phyloP scores from a whole-genome alignment of 352 stramenopile species.

The Phytophthora vignae region DNA sequence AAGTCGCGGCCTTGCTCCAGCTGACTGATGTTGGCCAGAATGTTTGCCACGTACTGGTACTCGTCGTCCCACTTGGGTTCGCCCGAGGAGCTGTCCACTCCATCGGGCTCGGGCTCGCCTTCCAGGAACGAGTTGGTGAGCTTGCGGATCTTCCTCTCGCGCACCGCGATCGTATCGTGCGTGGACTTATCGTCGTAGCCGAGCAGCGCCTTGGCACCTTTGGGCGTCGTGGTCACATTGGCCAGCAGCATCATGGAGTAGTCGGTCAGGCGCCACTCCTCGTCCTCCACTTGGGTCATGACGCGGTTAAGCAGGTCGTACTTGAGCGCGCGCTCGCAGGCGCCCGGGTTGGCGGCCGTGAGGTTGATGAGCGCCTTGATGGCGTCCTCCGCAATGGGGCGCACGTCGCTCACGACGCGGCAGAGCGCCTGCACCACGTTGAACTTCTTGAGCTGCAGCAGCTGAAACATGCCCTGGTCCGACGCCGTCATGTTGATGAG shows the following conservation, averaged over 20 bases:
- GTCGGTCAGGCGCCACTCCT: conserved; percentile 85
- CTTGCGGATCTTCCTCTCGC: conserved; percentile 84
- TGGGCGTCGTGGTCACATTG: conserved; percentile 80
- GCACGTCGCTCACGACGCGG: conserved; percentile 85
- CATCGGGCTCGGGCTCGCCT: conserved; percentile 78
- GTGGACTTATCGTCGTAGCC: conserved; percentile 62
- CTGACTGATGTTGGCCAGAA: conserved; percentile 87
- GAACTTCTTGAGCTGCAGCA: conserved; percentile 75
- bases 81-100: conserved; percentile 67
- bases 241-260: conserved; percentile 90
- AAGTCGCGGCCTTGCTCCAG: conserved; percentile 83
- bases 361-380: conserved; percentile 91
- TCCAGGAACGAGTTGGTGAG: conserved; percentile 79
- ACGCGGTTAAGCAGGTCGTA: conserved; percentile 86
- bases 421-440: conserved; percentile 84
- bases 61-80: conserved; percentile 90
- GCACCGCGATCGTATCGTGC: conserved; percentile 55
- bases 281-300: conserved; percentile 87
- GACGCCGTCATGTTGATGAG: conserved; percentile 87
- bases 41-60: conserved; percentile 90
- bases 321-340: conserved; percentile 79
- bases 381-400: conserved; percentile 83
- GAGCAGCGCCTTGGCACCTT: conserved; percentile 73
- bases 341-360: conserved; percentile 71
- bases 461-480: conserved; percentile 79